A percentile compares a stretch with the other conserved stretches of the same genome.
phyloP scores from a whole-genome alignment of 495 filamentous ascomycete species.

The Hypoxylon crocopeplum region DNA sequence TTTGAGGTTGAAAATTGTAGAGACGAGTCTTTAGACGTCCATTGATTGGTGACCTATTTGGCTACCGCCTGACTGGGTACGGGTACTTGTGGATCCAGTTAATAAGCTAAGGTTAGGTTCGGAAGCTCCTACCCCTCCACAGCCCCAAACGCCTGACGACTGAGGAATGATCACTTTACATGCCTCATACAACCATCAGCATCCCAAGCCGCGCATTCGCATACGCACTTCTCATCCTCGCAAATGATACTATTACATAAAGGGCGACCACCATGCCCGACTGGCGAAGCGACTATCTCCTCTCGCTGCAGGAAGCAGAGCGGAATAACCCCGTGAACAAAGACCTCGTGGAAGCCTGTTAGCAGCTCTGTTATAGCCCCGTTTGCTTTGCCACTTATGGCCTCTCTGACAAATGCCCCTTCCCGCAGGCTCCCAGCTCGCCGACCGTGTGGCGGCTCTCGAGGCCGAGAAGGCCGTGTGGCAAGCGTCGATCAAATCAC shows the following conservation, averaged over 20 bases:
- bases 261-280: conserved; percentile 44
- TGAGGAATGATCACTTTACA: too few species aligned
- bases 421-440: conserved; percentile 68
- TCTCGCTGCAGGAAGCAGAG: conserved; percentile 50
- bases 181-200: conserved; percentile 1
- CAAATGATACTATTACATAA: conserved; percentile 34
- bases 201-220: conserved; percentile 1
- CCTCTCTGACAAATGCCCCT: conserved; percentile 21
- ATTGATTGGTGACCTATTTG: too few species aligned
- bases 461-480: conserved; percentile 58
- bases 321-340: conserved; percentile 51
- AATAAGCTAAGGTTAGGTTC: too few species aligned
- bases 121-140: conserved; percentile 14
- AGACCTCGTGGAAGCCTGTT: conserved; percentile 55
- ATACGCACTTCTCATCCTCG: not conserved
- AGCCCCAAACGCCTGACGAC: conserved; percentile 3
- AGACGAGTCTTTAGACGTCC: too few species aligned
- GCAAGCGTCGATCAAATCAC: conserved; percentile 19
- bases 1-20: too few species aligned
- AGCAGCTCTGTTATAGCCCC: not conserved
- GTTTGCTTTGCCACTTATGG: not conserved
- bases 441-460: conserved; percentile 67
- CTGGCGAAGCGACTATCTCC: conserved; percentile 56
- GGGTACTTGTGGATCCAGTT: too few species aligned
- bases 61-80: too few species aligned